A percentile compares a stretch with the other conserved stretches of the same genome.
Conservation (phyloP, 2,329 filamentous ascomycete genomes). For the Sordariomycetes sp. region DNA sequence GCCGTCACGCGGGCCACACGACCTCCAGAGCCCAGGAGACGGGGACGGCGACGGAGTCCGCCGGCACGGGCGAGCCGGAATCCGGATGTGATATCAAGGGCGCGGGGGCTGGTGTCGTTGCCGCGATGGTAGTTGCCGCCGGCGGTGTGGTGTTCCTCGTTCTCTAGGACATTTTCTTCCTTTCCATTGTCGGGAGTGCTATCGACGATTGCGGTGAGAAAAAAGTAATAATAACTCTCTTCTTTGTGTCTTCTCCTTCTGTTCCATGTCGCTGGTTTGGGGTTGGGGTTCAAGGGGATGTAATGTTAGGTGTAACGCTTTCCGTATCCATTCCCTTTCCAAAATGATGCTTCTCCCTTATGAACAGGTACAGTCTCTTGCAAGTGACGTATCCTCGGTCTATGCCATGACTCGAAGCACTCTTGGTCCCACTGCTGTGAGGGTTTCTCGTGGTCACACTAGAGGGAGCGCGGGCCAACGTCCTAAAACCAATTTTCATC, state of each 20-base stretch:
- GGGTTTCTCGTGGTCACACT: too few relatives aligned
- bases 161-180: background rate
- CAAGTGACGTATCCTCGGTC: too few relatives aligned
- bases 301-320: background rate
- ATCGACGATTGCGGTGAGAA: background rate
- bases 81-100: background rate
- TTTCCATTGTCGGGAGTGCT: background rate
- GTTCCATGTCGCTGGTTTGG: background rate
- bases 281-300: background rate
- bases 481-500: background rate
- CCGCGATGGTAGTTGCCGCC: background rate
- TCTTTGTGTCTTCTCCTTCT: background rate
- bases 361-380: background rate
- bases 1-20: background rate
- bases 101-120: background rate
- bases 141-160: background rate
- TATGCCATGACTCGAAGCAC: too few relatives aligned
- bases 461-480: background rate
- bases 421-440: too few relatives aligned
- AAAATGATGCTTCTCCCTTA: background rate
- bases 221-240: background rate
- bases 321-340: background rate
- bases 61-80: background rate
- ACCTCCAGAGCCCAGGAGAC: background rate
- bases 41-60: background rate